phyloP scores from a whole-genome alignment of 2,329 filamentous ascomycete species.

The Grosmannia clavigera region DNA sequence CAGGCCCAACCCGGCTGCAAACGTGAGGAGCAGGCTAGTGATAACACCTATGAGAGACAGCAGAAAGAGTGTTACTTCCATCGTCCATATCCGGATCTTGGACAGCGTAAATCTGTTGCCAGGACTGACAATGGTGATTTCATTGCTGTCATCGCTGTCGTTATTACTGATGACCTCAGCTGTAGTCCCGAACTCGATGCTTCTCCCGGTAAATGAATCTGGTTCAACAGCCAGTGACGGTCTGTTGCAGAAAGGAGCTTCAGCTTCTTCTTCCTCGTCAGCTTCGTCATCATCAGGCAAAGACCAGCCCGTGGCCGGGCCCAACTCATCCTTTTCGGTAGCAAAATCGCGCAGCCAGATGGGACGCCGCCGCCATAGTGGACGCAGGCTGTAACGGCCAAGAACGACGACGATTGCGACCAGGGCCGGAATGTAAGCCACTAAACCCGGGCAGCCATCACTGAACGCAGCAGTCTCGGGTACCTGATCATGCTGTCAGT shows the following conservation, averaged over 20 bases:
- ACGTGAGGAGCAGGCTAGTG: slow-evolving; percentile 10
- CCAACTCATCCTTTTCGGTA: slow-evolving; percentile 14
- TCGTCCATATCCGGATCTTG: slow-evolving; percentile 12
- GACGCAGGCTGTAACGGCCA: slow-evolving; percentile 18
- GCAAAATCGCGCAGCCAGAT: slow-evolving; percentile 23
- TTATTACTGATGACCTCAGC: slow-evolving; percentile 1
- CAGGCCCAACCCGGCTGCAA: slow-evolving; percentile 14
- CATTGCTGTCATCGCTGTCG: slow-evolving; percentile 2
- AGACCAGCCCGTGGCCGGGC: background rate
- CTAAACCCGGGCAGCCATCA: slow-evolving; percentile 19
- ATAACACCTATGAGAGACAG: slow-evolving; percentile 23
- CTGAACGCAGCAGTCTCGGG: slow-evolving; percentile 18
- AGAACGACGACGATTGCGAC: slow-evolving; percentile 18
- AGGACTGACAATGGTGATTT: slow-evolving; percentile 4
- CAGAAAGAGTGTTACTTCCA: slow-evolving; percentile 24
- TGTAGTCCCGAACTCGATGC: background rate
- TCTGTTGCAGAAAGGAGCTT: background rate
- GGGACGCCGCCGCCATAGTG: slow-evolving; percentile 20
- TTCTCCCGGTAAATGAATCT: background rate
- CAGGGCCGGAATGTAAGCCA: slow-evolving; percentile 21
- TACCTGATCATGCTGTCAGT: slow-evolving; percentile 12
- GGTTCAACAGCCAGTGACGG: background rate
- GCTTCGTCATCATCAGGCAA: background rate
- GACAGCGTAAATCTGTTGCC: slow-evolving; percentile 1
- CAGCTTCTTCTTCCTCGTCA: background rate